phyloP scores from a whole-genome alignment of 176 grass and related monocot genomes.

The Echinochloa phyllopogon region DNA sequence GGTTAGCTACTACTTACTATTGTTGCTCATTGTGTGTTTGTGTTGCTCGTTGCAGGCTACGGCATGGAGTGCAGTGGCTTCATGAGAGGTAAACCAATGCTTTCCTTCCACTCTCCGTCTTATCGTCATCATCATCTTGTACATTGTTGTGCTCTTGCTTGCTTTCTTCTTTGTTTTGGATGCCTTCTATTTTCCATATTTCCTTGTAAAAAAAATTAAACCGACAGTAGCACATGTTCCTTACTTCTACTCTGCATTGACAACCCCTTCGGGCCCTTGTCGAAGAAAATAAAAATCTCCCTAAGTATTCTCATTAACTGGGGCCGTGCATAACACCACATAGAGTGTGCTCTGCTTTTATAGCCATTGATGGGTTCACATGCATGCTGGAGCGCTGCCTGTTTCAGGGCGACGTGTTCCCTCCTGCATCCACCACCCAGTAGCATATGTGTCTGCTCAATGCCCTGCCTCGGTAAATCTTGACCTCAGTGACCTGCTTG shows the following conservation, averaged over 20 bases:
- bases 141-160: not conserved
- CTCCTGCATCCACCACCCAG: not conserved
- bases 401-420: not conserved
- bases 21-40: not conserved
- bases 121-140: not conserved
- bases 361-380: constrained; percentile 42
- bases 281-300: not conserved
- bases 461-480: not conserved
- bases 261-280: too few species aligned
- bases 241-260: not conserved
- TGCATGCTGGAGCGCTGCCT: not conserved
- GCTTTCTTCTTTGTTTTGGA: not conserved
- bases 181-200: not conserved
- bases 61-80: constrained; percentile 94
- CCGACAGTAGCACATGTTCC: too few species aligned
- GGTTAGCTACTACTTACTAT: not conserved
- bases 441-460: not conserved
- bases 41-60: constrained; percentile 53
- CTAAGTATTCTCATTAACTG: constrained; percentile 11
- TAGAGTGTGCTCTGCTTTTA: not conserved
- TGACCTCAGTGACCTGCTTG: not conserved
- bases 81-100: constrained; percentile 70
- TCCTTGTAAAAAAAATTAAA: not conserved
- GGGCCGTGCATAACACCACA: not conserved
- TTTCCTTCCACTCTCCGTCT: not conserved